Evolutionary conservation across 2,329 filamentous ascomycete species (phyloP).

Genomic region (Apiospora sp.): DNA sequence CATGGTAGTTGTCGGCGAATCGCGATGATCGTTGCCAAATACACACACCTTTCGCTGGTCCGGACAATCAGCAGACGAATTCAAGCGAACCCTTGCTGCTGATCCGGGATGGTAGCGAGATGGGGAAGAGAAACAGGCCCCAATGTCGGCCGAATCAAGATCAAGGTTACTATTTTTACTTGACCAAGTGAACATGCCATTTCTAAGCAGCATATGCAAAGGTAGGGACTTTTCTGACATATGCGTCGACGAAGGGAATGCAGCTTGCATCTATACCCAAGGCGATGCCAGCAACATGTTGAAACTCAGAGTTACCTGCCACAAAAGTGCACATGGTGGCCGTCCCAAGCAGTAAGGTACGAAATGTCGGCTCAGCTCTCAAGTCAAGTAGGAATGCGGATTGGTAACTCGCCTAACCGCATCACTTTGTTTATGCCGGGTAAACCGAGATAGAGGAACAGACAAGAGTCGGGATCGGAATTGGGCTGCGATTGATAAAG

Average conservation of each 20-base stretch:
- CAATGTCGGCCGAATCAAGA: not conserved
- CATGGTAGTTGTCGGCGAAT: not conserved
- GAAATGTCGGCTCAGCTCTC: not conserved
- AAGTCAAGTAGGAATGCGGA: not conserved
- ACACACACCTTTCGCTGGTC: not conserved
- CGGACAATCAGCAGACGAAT: constrained; percentile 9
- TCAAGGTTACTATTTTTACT: constrained; percentile 4
- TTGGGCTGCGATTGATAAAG: constrained; percentile 15
- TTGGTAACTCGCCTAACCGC: not conserved
- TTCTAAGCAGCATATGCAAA: not conserved
- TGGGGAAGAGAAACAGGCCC: not conserved
- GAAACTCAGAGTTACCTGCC: not conserved
- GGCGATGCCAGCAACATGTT: not conserved
- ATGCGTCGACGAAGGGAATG: not conserved
- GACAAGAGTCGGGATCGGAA: constrained; percentile 2
- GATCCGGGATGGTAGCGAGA: constrained; percentile 3
- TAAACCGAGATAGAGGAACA: not conserved
- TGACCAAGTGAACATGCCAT: not conserved
- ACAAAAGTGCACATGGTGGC: not conserved
- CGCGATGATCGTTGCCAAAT: constrained; percentile 7
- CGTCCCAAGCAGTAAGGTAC: not conserved
- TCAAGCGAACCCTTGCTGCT: constrained; percentile 14
- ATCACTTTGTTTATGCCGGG: not conserved
- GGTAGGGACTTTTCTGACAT: not conserved
- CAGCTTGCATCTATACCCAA: not conserved